Evolutionary conservation across 306 rosid species (phyloP), one percentile per base, ranked within the genome.

Genomic region (Mucuna pruriens): DNA sequence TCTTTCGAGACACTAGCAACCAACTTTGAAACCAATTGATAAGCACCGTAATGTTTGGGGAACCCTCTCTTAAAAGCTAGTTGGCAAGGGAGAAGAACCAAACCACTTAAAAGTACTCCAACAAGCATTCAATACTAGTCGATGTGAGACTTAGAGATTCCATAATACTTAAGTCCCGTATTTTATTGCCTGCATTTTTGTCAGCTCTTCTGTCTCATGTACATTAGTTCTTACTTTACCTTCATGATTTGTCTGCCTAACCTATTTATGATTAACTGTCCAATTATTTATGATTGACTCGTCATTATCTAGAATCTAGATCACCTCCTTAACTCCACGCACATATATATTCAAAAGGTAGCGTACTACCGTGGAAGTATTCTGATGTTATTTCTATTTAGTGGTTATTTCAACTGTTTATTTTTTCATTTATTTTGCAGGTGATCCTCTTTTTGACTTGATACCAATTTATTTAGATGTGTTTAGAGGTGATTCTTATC

Each of bases 401-500:
- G 51, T 26, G 75, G 71, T 68, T 67, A 85, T 76, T 71, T 51
- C 23, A 29, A 60, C 69, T 78, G 62, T 60, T 36, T 34, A 70
- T 78, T 17, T n/a, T 57, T 52, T 19, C 67, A 57, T 75, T 67
- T 34, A 64, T 74, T 81, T 90, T 86, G 82, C 91, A 95, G 99
- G 97, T 76, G 97, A 91, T 81, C 96, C 94, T 52, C 78, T 93
- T 68, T 82, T 68, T 80, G 98, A 95, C 74, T 74, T 95, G 90
- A 91, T 95, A 90, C 99, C 99, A 10, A 81, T 92, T 80, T 82
- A 93, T 86, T 82, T 95, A 80, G 99, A 95, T 83, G 81, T 95
- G 77, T 93, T 91, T 83, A 93, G 98, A 93, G 97, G 99, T 34
- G 92, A 95, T 83, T 48, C 84, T 2, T 0, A 7, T 68, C 97